phyloP scores from a whole-genome alignment of 208 protist species.

The Leptomonas pyrrhocoris region DNA sequence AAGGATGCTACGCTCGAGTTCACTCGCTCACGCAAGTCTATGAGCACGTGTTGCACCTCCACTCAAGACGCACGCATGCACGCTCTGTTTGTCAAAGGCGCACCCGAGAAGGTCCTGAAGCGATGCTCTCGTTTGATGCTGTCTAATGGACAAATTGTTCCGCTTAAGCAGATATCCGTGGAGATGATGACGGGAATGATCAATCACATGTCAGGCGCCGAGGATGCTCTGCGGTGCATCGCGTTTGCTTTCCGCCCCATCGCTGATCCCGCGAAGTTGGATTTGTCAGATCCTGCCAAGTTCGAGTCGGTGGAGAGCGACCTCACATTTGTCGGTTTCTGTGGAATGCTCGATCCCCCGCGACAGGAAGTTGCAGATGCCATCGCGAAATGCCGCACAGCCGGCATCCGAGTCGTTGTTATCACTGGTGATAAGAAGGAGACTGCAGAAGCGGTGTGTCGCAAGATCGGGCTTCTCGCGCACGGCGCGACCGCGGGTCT shows the following conservation, averaged over 20 bases:
- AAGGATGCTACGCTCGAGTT: constrained; percentile 93
- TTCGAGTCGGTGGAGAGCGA: constrained; percentile 86
- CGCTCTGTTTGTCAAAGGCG: constrained; percentile 95
- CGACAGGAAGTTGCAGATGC: constrained; percentile 89
- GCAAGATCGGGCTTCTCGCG: constrained; percentile 92
- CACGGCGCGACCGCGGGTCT: constrained; percentile 34
- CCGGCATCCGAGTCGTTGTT: constrained; percentile 97
- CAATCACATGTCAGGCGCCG: constrained; percentile 53
- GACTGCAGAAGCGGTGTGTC: constrained; percentile 96
- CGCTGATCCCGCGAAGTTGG: constrained; percentile 27
- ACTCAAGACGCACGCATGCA: constrained; percentile 9
- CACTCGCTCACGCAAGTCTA: constrained; percentile 94
- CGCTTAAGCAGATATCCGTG: constrained; percentile 35
- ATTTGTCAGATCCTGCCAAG: constrained; percentile 55
- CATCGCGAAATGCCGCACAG: constrained; percentile 90
- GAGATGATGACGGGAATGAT: constrained; percentile 46
- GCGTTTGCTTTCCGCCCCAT: constrained; percentile 78
- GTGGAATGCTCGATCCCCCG: constrained; percentile 95
- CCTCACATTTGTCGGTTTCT: constrained; percentile 89
- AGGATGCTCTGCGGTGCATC: constrained; percentile 79
- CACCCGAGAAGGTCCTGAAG: constrained; percentile 92
- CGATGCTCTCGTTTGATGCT: constrained; percentile 77
- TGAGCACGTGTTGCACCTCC: constrained; percentile 89
- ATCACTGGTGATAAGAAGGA: constrained; percentile 97
- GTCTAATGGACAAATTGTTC: constrained; percentile 49